Percentiles rank a stretch among this genome's conserved stretches.
Conservation (phyloP, 176 grass and related monocot species). For the Dendrocalamus sinicus region DNA sequence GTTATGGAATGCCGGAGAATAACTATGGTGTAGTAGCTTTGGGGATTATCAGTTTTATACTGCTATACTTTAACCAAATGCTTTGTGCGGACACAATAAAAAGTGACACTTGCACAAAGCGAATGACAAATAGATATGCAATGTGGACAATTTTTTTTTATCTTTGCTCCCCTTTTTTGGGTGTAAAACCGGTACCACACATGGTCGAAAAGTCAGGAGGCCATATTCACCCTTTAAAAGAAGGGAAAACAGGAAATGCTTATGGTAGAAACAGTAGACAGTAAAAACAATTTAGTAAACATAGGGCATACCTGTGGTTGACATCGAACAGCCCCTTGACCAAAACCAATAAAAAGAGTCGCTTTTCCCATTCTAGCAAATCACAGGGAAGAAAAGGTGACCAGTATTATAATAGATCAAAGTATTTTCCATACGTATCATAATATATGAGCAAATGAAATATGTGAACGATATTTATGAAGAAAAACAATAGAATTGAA, state of each 20-base stretch:
- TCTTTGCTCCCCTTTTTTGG: not conserved
- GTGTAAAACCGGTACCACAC: not conserved
- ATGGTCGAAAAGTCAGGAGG: not conserved
- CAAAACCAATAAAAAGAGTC: constrained; percentile 7
- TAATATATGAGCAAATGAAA: not conserved
- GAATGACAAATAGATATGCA: not conserved
- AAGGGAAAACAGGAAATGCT: not conserved
- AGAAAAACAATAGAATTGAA: not conserved
- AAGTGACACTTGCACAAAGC: not conserved
- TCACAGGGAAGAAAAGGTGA: constrained; percentile 4
- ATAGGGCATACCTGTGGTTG: constrained; percentile 15
- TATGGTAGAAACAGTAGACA: not conserved
- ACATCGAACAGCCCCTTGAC: constrained; percentile 27
- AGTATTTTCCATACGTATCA: not conserved
- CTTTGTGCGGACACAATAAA: constrained; percentile 12
- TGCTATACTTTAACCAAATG: constrained; percentile 10
- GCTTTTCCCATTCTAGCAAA: constrained; percentile 37
- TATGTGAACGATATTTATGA: not conserved
- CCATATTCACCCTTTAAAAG: not conserved
- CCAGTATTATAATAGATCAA: not conserved
- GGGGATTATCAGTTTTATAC: not conserved
- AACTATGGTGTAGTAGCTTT: not conserved
- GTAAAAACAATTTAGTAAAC: not conserved
- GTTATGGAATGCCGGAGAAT: not conserved
- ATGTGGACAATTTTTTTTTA: not conserved